phyloP scores from a whole-genome alignment of 495 filamentous ascomycete genomes.

The Antarctomyces pellizariae region DNA sequence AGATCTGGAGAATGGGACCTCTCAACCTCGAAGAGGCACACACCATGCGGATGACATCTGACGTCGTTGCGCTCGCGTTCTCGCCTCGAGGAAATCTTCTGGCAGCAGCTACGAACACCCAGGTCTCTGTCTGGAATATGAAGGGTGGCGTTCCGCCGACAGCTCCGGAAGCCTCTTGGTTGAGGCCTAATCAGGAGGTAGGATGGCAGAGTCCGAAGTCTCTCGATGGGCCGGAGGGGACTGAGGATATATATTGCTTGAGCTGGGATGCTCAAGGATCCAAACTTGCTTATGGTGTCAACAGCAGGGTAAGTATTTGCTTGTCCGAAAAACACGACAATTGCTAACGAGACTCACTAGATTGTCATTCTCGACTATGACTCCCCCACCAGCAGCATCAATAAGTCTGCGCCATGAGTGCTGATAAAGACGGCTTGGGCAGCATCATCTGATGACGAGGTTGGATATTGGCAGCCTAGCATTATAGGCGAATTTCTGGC shows the following conservation, averaged over 20 bases:
- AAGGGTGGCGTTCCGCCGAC: slow-evolving; percentile 33
- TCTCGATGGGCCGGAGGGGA: slow-evolving; percentile 21
- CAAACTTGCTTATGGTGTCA: slow-evolving; percentile 47
- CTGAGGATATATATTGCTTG: slow-evolving; percentile 29
- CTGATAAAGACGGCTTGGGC: too few relatives aligned
- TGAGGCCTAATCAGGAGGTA: slow-evolving; percentile 18
- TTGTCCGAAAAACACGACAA: not conserved
- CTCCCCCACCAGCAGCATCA: too few relatives aligned
- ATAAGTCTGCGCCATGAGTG: too few relatives aligned
- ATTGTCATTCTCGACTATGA: too few relatives aligned
- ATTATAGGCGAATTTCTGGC: too few relatives aligned
- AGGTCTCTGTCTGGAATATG: slow-evolving; percentile 47
- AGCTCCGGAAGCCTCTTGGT: slow-evolving; percentile 44
- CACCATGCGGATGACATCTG: slow-evolving; percentile 30
- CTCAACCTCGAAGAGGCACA: slow-evolving; percentile 28
- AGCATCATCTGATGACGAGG: too few relatives aligned
- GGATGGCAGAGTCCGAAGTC: slow-evolving; percentile 25
- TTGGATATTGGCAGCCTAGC: too few relatives aligned
- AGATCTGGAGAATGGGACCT: slow-evolving; percentile 42
- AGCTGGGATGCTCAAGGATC: slow-evolving; percentile 59
- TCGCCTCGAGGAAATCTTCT: slow-evolving; percentile 51
- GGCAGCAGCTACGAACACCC: slow-evolving; percentile 40
- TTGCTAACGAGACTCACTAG: too few relatives aligned
- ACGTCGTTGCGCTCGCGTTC: slow-evolving; percentile 39
- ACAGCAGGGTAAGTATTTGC: slow-evolving; percentile 34